A percentile compares a stretch with the other conserved stretches of the same genome.
phyloP scores from a whole-genome alignment of 345 rosid species.

The Linum lewisii region DNA sequence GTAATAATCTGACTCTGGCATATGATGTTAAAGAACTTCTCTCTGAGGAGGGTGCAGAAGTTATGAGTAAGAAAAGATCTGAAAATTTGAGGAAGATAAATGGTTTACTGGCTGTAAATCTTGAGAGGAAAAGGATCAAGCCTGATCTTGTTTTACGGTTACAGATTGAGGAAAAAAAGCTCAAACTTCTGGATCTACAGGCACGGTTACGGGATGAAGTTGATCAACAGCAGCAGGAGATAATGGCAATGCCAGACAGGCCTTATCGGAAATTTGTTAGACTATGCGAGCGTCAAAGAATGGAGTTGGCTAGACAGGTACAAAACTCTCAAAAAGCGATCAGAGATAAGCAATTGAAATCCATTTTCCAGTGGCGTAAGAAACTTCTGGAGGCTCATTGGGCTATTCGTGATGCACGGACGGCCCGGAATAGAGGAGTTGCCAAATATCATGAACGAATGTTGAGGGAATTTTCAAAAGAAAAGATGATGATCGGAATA shows the following conservation, averaged over 20 bases:
- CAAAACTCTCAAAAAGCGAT: conserved; percentile 74
- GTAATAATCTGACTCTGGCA: conserved; percentile 68
- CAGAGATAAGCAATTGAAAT: conserved; percentile 89
- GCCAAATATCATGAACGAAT: conserved; percentile 98
- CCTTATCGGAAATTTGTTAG: conserved; percentile 97
- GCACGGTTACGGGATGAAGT: conserved; percentile 86
- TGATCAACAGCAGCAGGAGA: conserved; percentile 92
- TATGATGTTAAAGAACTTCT: conserved; percentile 91
- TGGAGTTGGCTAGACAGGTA: conserved; percentile 85
- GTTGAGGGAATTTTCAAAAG: conserved; percentile 90
- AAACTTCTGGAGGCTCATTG: conserved; percentile 97
- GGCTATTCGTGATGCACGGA: conserved; percentile 97
- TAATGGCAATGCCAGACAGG: conserved; percentile 98
- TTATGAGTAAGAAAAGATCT: conserved; percentile 61
- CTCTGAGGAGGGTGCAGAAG: conserved; percentile 80
- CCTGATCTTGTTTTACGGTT: conserved; percentile 97
- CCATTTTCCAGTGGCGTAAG: conserved; percentile 98
- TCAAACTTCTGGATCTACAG: conserved; percentile 66
- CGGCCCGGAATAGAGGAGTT: conserved; percentile 95
- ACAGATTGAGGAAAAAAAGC: conserved; percentile 96
- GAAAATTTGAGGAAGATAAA: conserved; percentile 78
- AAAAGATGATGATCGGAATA: conserved; percentile 89
- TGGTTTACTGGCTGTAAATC: conserved; percentile 65
- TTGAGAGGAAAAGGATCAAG: conserved; percentile 94
- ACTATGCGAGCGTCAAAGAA: conserved; percentile 89